Percentiles rank a stretch among this genome's conserved stretches.
Evolutionary conservation across 208 protist genomes (phyloP).

Genomic region (Trypanosomatidae sp.): DNA sequence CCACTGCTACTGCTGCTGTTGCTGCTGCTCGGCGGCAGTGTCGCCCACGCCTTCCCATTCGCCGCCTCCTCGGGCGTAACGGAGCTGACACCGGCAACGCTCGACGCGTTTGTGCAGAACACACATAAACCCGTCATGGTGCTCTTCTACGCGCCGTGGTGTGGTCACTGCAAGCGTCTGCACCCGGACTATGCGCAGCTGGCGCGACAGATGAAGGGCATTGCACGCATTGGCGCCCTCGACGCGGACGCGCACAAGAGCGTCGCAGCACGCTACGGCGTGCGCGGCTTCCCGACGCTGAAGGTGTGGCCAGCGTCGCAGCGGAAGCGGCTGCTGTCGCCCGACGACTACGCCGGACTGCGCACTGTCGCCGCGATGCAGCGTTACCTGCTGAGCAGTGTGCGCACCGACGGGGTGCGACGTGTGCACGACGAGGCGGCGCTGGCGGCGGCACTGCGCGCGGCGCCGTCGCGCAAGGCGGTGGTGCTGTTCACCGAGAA

Average conservation of each 20-base stretch:
- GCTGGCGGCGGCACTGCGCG: conserved; percentile 12
- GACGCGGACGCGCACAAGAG: conserved; percentile 62
- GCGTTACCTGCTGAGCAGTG: conserved; percentile 22
- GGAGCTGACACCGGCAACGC: conserved; percentile 49
- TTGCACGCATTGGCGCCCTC: conserved; percentile 71
- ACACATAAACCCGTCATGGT: conserved; percentile 84
- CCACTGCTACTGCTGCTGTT: conserved; percentile 5
- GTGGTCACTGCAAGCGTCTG: conserved; percentile 91
- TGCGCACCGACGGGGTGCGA: conserved; percentile 20
- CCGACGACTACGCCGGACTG: conserved; percentile 57
- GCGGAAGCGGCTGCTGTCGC: conserved; percentile 11
- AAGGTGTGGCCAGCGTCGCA: conserved; percentile 78
- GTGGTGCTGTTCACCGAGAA: conserved; percentile 76
- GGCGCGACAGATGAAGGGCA: conserved; percentile 53
- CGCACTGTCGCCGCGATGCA: conserved; percentile 61
- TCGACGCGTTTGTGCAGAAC: conserved; percentile 53
- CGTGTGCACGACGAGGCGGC: conserved; percentile 10
- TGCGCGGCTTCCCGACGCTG: conserved; percentile 89
- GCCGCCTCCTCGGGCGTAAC: conserved; percentile 30
- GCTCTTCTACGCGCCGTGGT: conserved; percentile 94
- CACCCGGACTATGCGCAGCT: conserved; percentile 81
- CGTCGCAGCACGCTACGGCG: conserved; percentile 48
- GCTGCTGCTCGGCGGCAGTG: not conserved
- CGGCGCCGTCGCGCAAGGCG: conserved; percentile 15
- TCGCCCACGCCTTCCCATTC: conserved; percentile 41